Evolutionary conservation across 192 early-diverging fungal genomes (phyloP), one percentile per base, ranked within the genome.

Genomic region (Backusella morwellensis): DNA sequence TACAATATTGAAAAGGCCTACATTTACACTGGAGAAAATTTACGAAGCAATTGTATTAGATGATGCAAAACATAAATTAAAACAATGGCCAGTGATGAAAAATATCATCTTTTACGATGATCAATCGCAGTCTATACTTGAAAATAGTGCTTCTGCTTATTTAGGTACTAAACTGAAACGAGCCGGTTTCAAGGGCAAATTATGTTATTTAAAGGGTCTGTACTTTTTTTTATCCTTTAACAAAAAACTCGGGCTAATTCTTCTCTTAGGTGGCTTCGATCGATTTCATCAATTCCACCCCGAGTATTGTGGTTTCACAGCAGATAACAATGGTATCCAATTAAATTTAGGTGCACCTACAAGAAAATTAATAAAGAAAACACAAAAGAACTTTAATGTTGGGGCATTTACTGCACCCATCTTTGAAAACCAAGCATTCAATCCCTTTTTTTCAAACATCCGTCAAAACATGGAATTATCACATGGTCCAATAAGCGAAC

Each of bases 91-190:
- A 40, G 71, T 77, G 35, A 87, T 77, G 36, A 80, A 89, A 34
- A 86, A 86, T 82, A 90, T 95, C 68, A 83, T 91, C 14, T 76
- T 95, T 21, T 93, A 92, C 78, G 93, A 94, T 78, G 85, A 85
- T 36, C 84, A 88, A 5, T 79, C 87, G 4, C 84, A 88, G 2
- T 68, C 73, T 0, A 78, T 87, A 12, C 75, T 84, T 15, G 88
- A 88, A 36, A 84, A 85, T 44, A 79, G 88, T 15, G 77, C 86
- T 29, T 75, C 86, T 14, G 78, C 83, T 38, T 78, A 90, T 73
- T 63, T 94, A 35, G 83, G 83, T 34, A 84, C 87, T 59, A 94
- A 94, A 81, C 86, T 94, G 26, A 86, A 83, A 66, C 73, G 73
- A 6, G 87, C 90, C 68, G 88, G 80, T 23, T 87, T 73, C 35